Conservation (phyloP, 768 basidiomycete genomes). For the Obba rivulosa region DNA sequence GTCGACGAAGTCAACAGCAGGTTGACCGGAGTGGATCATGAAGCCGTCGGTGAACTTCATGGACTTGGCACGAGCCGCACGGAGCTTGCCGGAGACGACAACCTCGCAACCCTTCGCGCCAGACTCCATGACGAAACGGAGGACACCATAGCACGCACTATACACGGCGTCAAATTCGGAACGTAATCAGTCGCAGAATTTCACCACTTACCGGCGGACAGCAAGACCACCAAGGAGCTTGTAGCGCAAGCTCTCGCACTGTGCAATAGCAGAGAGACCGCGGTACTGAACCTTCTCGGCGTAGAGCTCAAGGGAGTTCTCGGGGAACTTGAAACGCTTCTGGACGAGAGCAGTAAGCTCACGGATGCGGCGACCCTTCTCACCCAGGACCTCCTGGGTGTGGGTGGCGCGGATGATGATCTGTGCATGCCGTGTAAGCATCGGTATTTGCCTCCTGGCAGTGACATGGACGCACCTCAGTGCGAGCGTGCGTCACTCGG, state of each 20-base stretch:
- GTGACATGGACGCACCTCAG: conserved; percentile 55
- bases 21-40: conserved; percentile 99
- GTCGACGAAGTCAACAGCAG: conserved; percentile 93
- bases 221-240: conserved; percentile 99
- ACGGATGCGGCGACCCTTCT: conserved; percentile 98
- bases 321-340: conserved; percentile 99
- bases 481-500: conserved; percentile 97
- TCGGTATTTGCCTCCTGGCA: not conserved
- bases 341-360: conserved; percentile 97
- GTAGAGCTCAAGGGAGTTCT: conserved; percentile 97
- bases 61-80: conserved; percentile 98
- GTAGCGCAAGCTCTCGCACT: conserved; percentile 97
- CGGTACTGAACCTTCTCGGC: conserved; percentile 99
- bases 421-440: conserved; percentile 31
- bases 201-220: conserved; percentile 77
- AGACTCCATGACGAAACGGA: conserved; percentile 99
- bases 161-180: not conserved
- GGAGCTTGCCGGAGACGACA: conserved; percentile 98
- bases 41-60: conserved; percentile 99
- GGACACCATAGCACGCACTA: conserved; percentile 99
- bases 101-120: conserved; percentile 99
- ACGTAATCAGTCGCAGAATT: not conserved
- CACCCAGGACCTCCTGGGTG: conserved; percentile 97
- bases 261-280: conserved; percentile 96
- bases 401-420: conserved; percentile 99